Conservation (phyloP, 129 eudicot species). For the Kitagawia praeruptora region DNA sequence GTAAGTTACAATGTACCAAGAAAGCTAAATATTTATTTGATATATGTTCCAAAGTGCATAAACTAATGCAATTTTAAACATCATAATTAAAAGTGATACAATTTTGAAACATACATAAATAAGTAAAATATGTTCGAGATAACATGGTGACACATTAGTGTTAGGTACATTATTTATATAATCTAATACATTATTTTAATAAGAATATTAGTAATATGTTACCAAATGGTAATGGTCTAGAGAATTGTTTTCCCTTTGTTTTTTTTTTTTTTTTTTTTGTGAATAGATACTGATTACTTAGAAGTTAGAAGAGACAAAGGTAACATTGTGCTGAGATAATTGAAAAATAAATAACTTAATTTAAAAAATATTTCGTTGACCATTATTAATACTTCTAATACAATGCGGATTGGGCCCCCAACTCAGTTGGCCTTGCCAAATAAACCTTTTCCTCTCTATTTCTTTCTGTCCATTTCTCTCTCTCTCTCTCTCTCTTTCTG, state of each 20-base stretch:
- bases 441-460: constrained; percentile 16
- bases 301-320: background rate
- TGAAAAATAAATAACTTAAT: background rate
- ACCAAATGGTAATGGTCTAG: background rate
- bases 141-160: background rate
- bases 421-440: constrained; percentile 34
- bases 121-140: no score
- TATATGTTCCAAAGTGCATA: background rate
- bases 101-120: no score
- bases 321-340: background rate
- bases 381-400: constrained; percentile 9
- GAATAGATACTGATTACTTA: background rate
- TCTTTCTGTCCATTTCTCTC: constrained; percentile 14
- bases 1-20: background rate
- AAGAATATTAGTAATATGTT: no score
- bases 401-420: constrained; percentile 28
- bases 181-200: no score
- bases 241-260: no score
- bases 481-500: constrained; percentile 12
- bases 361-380: constrained; percentile 25
- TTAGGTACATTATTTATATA: no score
- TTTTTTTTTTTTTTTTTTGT: no score
- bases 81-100: no score
- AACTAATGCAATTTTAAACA: background rate
- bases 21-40: background rate